Percentiles rank a stretch among this genome's conserved stretches.
phyloP scores from a whole-genome alignment of 1,284 basidiomycete species.

The Mycosarcoma maydis region DNA sequence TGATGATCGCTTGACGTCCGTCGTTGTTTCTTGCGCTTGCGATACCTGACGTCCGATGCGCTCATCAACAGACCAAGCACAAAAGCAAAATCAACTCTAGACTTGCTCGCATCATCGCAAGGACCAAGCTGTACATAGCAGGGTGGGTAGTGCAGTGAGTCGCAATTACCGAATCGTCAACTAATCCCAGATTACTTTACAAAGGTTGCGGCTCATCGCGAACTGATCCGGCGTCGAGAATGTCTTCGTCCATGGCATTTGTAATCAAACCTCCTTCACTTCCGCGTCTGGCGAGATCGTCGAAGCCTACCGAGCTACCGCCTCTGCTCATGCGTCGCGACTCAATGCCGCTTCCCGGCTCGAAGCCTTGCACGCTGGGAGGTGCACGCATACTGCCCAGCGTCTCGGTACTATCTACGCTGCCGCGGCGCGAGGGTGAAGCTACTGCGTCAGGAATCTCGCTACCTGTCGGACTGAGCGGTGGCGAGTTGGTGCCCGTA shows the following conservation, averaged over 20 bases:
- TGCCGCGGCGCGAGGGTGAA: constrained; percentile 36
- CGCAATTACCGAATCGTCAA: too few relatives aligned
- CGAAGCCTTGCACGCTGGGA: constrained; percentile 44
- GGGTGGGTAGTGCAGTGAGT: too few relatives aligned
- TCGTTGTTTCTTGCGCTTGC: too few relatives aligned
- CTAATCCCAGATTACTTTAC: too few relatives aligned
- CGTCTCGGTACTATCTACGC: constrained; percentile 47
- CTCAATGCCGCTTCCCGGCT: constrained; percentile 34
- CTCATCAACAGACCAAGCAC: too few relatives aligned
- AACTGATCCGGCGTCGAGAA: background rate
- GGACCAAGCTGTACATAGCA: too few relatives aligned
- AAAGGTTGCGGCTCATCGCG: constrained; percentile 4
- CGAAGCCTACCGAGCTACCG: constrained; percentile 37
- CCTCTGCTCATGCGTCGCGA: constrained; percentile 42
- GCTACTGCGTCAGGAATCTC: constrained; percentile 47
- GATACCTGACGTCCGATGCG: too few relatives aligned
- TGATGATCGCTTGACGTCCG: too few relatives aligned
- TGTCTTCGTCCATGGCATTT: constrained; percentile 43
- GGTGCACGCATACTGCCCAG: constrained; percentile 46
- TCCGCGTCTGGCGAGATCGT: constrained; percentile 8
- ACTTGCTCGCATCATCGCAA: too few relatives aligned
- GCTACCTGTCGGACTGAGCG: constrained; percentile 37
- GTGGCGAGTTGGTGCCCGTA: constrained; percentile 50
- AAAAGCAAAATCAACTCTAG: too few relatives aligned
- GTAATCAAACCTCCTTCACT: constrained; percentile 24